These are phyloP conservation scores for Eutypella sp. DNA, from an alignment of 2,329 filamentous ascomycete species.

Conservation along the genomic window DNA sequence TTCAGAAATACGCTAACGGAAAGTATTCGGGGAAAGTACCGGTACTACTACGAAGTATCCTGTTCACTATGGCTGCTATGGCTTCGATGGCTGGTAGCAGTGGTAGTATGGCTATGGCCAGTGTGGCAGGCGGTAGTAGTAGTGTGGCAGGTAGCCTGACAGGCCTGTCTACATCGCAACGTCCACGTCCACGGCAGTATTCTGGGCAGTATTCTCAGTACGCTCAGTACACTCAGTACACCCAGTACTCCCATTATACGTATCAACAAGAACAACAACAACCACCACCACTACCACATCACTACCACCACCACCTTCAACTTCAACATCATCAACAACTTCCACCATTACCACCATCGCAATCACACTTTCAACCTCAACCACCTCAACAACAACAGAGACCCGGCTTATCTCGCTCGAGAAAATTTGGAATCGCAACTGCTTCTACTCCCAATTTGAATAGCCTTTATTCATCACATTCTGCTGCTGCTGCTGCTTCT, in stretches of 20 bases:
- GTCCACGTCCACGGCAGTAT: too few relatives aligned
- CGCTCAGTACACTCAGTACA: too few relatives aligned
- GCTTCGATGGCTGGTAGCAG: background rate
- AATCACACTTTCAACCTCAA: too few relatives aligned
- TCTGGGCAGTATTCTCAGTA: too few relatives aligned
- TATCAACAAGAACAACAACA: background rate
- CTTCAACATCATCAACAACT: background rate
- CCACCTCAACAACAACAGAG: slow-evolving; percentile 16
- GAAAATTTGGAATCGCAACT: slow-evolving; percentile 39
- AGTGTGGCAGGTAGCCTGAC: too few relatives aligned
- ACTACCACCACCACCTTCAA: too few relatives aligned
- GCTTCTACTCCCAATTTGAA: slow-evolving; percentile 57
- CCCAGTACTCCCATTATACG: too few relatives aligned
- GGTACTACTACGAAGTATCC: too few relatives aligned
- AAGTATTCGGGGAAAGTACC: too few relatives aligned
- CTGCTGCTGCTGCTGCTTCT: slow-evolving; percentile 40
- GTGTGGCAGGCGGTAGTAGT: too few relatives aligned
- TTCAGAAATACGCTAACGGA: too few relatives aligned
- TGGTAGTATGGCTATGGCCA: too few relatives aligned
- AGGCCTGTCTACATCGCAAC: background rate
- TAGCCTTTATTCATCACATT: slow-evolving; percentile 44
- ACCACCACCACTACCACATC: background rate
- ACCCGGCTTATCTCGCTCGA: slow-evolving; percentile 35
- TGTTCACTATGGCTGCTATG: background rate
- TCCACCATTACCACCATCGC: background rate